phyloP scores from a whole-genome alignment of 345 rosid species.

The Gossypium herbaceum region DNA sequence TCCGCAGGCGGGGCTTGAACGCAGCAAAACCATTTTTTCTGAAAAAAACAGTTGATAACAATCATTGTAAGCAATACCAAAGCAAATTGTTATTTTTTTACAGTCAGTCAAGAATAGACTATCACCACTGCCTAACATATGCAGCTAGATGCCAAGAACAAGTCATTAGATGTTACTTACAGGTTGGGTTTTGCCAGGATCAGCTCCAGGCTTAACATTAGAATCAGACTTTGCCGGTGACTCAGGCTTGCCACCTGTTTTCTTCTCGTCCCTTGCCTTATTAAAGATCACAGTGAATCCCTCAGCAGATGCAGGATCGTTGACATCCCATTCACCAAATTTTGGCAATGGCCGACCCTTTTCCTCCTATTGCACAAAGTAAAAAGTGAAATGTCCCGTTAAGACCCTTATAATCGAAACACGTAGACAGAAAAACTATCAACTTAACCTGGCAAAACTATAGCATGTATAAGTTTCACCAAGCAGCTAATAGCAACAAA shows the following conservation, averaged over 20 bases:
- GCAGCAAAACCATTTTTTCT: slow-evolving; percentile 69
- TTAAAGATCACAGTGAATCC: background rate
- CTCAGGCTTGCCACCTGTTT: slow-evolving; percentile 28
- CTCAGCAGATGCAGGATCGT: background rate
- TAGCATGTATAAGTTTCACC: background rate
- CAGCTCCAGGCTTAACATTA: slow-evolving; percentile 22
- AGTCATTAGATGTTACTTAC: slow-evolving; percentile 13
- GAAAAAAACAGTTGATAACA: slow-evolving; percentile 17
- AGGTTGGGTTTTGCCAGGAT: slow-evolving; percentile 61
- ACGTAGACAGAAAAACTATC: background rate
- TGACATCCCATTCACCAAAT: slow-evolving; percentile 5
- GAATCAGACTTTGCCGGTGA: slow-evolving; percentile 26
- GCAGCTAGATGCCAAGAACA: background rate
- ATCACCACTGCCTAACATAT: background rate
- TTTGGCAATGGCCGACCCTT: background rate
- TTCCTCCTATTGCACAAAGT: background rate
- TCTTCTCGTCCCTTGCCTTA: slow-evolving; percentile 2
- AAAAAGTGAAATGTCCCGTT: background rate
- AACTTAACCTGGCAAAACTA: background rate
- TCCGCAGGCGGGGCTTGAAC: slow-evolving; percentile 42
- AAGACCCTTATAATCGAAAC: background rate
- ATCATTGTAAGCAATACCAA: background rate
- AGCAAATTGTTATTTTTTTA: background rate
- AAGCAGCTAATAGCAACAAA: background rate
- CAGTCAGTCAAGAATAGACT: background rate